These are phyloP conservation scores for Aspergillus olivimuriae DNA, from an alignment of 495 filamentous ascomycete species.

Conservation along the genomic window DNA sequence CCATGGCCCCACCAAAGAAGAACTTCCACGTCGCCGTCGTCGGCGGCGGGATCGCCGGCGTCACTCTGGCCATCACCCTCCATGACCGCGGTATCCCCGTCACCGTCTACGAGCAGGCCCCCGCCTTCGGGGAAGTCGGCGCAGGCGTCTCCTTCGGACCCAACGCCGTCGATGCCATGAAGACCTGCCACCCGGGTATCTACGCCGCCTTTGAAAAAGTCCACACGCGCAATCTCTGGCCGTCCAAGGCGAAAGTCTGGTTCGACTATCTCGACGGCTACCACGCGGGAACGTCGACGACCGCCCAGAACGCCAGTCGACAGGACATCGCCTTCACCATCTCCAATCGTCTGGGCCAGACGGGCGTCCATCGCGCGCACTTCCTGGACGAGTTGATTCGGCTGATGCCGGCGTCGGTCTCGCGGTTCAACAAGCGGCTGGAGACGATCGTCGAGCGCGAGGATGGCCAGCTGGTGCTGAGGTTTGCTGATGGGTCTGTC, in stretches of 20 bases:
- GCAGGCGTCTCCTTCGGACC: slow-evolving; percentile 57
- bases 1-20: slow-evolving; percentile 9
- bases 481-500: slow-evolving; percentile 24
- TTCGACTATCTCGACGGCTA: slow-evolving; percentile 24
- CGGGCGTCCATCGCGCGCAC: slow-evolving; percentile 42
- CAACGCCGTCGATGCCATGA: slow-evolving; percentile 53
- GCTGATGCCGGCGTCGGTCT: slow-evolving; percentile 36
- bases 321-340: slow-evolving; percentile 21
- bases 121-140: slow-evolving; percentile 48
- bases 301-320: slow-evolving; percentile 3
- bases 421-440: slow-evolving; percentile 37
- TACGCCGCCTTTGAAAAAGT: slow-evolving; percentile 32
- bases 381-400: slow-evolving; percentile 44
- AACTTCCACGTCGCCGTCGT: slow-evolving; percentile 31
- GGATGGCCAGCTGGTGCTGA: slow-evolving; percentile 19
- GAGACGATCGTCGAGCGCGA: slow-evolving; percentile 16
- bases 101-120: slow-evolving; percentile 49
- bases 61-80: slow-evolving; percentile 29
- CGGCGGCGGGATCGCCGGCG: slow-evolving; percentile 33
- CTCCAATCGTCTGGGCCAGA: slow-evolving; percentile 20
- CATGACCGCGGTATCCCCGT: slow-evolving; percentile 30
- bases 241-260: slow-evolving; percentile 24
- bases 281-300: slow-evolving; percentile 4
- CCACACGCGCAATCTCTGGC: slow-evolving; percentile 32
- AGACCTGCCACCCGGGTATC: slow-evolving; percentile 42